Evolutionary conservation across 2,329 filamentous ascomycete species (phyloP).

Genomic region (Thielaviopsis cerberus): DNA sequence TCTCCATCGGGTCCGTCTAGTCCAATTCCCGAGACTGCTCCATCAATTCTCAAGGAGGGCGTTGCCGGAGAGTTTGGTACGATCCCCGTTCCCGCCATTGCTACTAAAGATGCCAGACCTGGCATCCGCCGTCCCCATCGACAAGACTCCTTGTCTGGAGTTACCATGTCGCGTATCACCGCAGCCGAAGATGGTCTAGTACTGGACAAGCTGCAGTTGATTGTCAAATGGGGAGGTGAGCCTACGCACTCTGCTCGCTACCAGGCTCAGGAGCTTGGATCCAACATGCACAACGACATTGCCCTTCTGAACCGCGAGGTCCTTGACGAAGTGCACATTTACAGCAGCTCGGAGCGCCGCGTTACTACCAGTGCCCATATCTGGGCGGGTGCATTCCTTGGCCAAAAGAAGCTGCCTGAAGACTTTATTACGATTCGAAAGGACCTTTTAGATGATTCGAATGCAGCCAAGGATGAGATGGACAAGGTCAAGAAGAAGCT

Average conservation of each 20-base stretch:
- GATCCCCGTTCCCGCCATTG: conserved; percentile 13
- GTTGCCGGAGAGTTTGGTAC: conserved; percentile 16
- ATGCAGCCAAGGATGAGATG: conserved; percentile 97
- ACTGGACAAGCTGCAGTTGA: conserved; percentile 86
- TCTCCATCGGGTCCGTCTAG: conserved; percentile 27
- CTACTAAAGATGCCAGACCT: neutral
- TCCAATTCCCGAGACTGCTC: conserved; percentile 16
- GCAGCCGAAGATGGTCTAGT: conserved; percentile 84
- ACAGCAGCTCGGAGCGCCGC: conserved; percentile 84
- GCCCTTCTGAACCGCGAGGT: conserved; percentile 83
- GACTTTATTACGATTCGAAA: conserved; percentile 85
- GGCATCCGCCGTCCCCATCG: conserved; percentile 31
- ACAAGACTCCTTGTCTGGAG: conserved; percentile 71
- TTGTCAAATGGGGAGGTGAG: conserved; percentile 98
- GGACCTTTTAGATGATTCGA: conserved; percentile 88
- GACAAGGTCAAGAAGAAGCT: conserved; percentile 99
- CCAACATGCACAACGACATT: conserved; percentile 90
- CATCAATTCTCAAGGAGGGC: conserved; percentile 12
- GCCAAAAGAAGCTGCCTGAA: conserved; percentile 64
- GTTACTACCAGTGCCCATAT: conserved; percentile 95
- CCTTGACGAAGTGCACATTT: conserved; percentile 81
- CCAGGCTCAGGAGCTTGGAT: conserved; percentile 82
- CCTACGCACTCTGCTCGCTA: conserved; percentile 94
- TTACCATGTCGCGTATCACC: conserved; percentile 84
- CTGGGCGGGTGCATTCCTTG: conserved; percentile 76